phyloP scores from a whole-genome alignment of 306 rosid species.

The Erythrophleum fordii region DNA sequence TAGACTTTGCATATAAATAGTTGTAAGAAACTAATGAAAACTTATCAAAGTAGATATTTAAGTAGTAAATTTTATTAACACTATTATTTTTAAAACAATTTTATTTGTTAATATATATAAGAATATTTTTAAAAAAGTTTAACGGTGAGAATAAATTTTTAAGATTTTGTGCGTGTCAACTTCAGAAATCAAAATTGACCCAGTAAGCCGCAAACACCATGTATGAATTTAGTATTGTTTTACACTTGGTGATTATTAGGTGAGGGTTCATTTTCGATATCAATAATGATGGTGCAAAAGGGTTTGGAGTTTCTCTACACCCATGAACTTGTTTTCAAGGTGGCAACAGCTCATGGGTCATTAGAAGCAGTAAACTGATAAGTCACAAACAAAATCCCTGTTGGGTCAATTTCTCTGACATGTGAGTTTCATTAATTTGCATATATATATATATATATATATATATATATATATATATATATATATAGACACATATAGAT shows the following conservation, averaged over 20 bases:
- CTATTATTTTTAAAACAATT: too few relatives aligned
- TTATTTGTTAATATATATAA: too few relatives aligned
- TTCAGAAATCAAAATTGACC: conserved; percentile 2
- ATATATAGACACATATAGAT: not conserved
- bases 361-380: conserved; percentile 31
- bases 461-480: too few relatives aligned
- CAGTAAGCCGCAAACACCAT: conserved; percentile 10
- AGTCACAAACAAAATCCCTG: conserved; percentile 7
- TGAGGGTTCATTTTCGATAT: conserved; percentile 39
- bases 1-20: not conserved
- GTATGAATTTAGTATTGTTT: conserved; percentile 4
- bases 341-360: conserved; percentile 33
- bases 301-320: not conserved
- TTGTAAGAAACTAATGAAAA: not conserved
- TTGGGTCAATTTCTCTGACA: conserved; percentile 34
- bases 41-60: not conserved
- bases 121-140: not conserved
- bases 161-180: conserved; percentile 30
- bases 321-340: conserved; percentile 37
- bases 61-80: not conserved
- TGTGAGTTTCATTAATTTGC: conserved; percentile 20
- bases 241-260: conserved; percentile 33
- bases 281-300: conserved; percentile 30
- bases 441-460: too few relatives aligned
- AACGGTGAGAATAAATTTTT: not conserved